Evolutionary conservation across 495 filamentous ascomycete species (phyloP).

Genomic region (Tuber aestivum): DNA sequence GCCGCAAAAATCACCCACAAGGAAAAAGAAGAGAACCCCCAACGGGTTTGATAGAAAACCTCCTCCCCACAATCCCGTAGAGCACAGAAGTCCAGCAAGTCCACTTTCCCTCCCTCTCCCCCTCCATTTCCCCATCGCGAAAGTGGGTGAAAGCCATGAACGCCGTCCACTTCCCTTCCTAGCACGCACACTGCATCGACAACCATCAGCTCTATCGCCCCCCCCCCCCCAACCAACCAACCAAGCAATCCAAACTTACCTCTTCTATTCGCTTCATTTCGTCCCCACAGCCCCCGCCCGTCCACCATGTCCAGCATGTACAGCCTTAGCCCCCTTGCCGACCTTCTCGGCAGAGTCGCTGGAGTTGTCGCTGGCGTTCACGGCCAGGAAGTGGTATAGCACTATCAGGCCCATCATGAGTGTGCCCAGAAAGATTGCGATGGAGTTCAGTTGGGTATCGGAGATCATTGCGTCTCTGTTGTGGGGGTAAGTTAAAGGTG

Average conservation of each 20-base stretch:
- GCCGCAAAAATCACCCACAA: neutral
- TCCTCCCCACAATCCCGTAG: neutral
- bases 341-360: conserved; percentile 20
- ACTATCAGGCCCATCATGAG: conserved; percentile 89
- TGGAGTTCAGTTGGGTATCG: conserved; percentile 73
- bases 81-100: neutral
- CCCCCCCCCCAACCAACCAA: too few species aligned
- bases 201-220: neutral
- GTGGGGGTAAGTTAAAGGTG: neutral
- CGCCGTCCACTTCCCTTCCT: too few species aligned
- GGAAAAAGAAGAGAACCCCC: neutral
- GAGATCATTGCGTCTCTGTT: conserved; percentile 61
- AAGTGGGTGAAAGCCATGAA: too few species aligned
- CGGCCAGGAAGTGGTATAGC: conserved; percentile 92
- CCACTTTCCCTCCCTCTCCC: neutral
- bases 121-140: conserved; percentile 38
- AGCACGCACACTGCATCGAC: neutral
- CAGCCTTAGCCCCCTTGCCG: conserved; percentile 16
- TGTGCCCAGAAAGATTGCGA: conserved; percentile 90
- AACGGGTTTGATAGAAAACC: neutral
- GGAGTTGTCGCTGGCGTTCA: conserved; percentile 57
- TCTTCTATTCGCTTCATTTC: conserved; percentile 47
- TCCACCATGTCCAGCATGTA: conserved; percentile 15
- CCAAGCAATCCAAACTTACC: neutral
- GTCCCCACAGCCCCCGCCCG: conserved; percentile 48